Evolutionary conservation across 345 rosid genomes (phyloP).

Genomic region (Ceriops tagal): DNA sequence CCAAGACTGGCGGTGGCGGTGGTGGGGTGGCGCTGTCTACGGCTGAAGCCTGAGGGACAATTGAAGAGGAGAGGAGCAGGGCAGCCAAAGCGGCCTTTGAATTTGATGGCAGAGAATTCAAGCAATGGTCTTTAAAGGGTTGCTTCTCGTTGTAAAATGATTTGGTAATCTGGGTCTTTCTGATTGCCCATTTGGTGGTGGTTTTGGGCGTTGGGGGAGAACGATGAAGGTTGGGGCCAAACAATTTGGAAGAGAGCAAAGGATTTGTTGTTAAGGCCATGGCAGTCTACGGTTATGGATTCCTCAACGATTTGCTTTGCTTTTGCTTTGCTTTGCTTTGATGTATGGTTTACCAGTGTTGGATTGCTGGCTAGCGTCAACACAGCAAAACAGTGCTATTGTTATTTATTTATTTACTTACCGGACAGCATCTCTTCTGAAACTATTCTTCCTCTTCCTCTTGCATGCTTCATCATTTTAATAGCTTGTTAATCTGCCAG

Average conservation of each 20-base stretch:
- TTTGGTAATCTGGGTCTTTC: conserved; percentile 23
- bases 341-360: no score
- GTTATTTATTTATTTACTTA: no score
- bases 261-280: conserved; percentile 41
- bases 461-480: no score
- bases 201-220: conserved; percentile 62
- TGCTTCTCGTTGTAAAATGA: conserved; percentile 22
- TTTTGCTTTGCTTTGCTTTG: not conserved
- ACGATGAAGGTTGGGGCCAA: conserved; percentile 32
- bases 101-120: conserved; percentile 28
- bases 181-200: conserved; percentile 17
- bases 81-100: conserved; percentile 51
- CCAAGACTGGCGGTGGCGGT: conserved; percentile 37
- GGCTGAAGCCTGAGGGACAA: conserved; percentile 52
- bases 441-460: no score
- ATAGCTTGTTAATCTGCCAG: no score
- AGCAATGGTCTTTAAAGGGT: conserved; percentile 11
- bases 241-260: conserved; percentile 42
- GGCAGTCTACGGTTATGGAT: not conserved
- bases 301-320: not conserved
- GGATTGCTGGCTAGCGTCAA: no score
- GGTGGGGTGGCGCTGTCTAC: conserved; percentile 37
- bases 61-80: conserved; percentile 45
- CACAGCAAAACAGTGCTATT: no score
- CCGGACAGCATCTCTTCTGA: no score